Base-by-base conservation (phyloP, 306 rosid species). In the Castanopsis chinensis region DNA sequence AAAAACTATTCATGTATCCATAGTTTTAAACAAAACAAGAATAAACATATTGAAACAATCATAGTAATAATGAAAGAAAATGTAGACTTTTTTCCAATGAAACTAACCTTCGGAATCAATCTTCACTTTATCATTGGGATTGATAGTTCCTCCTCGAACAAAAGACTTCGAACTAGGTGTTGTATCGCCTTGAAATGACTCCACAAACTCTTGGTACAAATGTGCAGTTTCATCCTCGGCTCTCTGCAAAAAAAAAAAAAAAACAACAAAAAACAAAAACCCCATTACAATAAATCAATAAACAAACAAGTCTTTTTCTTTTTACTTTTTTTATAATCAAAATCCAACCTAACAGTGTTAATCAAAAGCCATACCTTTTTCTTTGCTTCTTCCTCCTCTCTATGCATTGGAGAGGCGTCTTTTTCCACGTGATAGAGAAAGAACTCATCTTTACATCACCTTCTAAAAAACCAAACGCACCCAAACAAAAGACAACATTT, bases 181-280 rank as follows among this genome's bases (percentile, higher is more conserved):
- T 15, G 6, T 87, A 75, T 96, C 98, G 25, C 98, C 99, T 91
- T 96, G 98, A 88, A 96, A 96, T 5, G 99, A 96, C 92, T 96
- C 99, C 79, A 96, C 97, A 83, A 96, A 96, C 81, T 93, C 97
- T 1, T 91, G 93, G 82, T 93, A 96, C 65, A 96, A 82, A 14
- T 98, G 91, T 78, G 99, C 99, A 54, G 99, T 96, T 87, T 96
- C 99, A 81, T 96, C 99, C 87, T 96, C 99, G 0, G 95, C 99
- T 82, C 98, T 90, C 99, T 96, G 72, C 77, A 81, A 32, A 1
- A 0, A 37, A 25, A 25, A n/a, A n/a, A n/a, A n/a, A n/a, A n/a
- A n/a, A n/a, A n/a, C n/a, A 25, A 25, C 27, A 25, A 25, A 25
- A 37, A 37, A 37, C 10, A 37, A 37, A 37, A 37, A 41, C 72